Evolutionary conservation across 208 protist genomes (phyloP).

Genomic region (Sergeia podlipaevii): DNA sequence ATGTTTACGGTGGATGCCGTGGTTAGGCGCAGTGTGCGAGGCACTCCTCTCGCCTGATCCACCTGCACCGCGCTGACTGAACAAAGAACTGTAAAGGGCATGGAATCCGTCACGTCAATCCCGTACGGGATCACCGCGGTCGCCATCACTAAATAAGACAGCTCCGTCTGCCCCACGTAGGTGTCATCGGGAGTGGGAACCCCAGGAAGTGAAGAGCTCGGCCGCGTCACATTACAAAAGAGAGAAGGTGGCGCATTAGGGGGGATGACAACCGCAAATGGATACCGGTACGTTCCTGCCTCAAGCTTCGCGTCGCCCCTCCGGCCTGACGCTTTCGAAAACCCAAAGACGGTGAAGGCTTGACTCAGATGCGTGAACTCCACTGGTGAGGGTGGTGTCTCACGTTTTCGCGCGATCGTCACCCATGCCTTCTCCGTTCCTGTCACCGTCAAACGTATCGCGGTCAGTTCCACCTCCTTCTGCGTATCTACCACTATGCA

Average conservation of each 20-base stretch:
- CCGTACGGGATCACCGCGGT: conserved; percentile 6
- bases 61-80: too few species aligned
- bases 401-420: too few species aligned
- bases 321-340: conserved; percentile 4
- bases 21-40: too few species aligned
- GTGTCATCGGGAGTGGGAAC: not conserved
- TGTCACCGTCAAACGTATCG: conserved; percentile 18
- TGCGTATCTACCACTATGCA: conserved; percentile 17
- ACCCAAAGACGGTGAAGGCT: conserved; percentile 10
- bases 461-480: conserved; percentile 25
- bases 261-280: conserved; percentile 6
- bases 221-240: too few species aligned
- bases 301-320: conserved; percentile 1
- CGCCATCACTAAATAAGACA: conserved; percentile 7
- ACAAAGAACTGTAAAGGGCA: too few species aligned
- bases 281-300: conserved; percentile 6
- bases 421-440: conserved; percentile 23
- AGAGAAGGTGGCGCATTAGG: conserved; percentile 4
- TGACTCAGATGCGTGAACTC: conserved; percentile 6
- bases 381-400: not conserved
- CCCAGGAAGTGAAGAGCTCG: too few species aligned
- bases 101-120: too few species aligned
- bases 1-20: too few species aligned
- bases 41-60: too few species aligned
- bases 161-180: not conserved